phyloP scores from a whole-genome alignment of 306 rosid species.

The Luffa aegyptiaca region DNA sequence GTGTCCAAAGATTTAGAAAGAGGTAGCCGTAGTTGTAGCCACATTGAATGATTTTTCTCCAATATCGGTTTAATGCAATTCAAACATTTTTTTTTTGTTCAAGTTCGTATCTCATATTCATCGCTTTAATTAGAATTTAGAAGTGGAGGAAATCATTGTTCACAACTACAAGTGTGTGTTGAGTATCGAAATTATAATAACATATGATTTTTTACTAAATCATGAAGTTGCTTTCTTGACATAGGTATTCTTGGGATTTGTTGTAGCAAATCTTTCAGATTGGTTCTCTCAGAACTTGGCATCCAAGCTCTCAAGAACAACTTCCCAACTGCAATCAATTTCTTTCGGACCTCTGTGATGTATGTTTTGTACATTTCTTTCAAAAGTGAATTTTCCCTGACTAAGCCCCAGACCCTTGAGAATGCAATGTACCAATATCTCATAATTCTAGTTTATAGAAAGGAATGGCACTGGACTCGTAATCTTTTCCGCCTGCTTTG shows the following conservation, averaged over 20 bases:
- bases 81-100: neutral
- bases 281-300: conserved; percentile 11
- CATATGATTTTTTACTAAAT: neutral
- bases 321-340: neutral
- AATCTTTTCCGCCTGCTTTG: neutral
- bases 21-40: too few species aligned
- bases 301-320: neutral
- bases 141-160: neutral
- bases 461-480: neutral
- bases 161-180: neutral
- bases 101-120: neutral
- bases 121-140: neutral
- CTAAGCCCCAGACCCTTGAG: neutral
- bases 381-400: neutral
- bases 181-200: neutral
- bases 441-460: neutral
- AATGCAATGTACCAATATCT: neutral
- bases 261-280: conserved; percentile 18
- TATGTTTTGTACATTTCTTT: neutral
- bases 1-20: neutral
- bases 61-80: neutral
- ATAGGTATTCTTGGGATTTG: conserved; percentile 24
- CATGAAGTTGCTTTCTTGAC: neutral
- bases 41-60: neutral
- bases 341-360: neutral